Base-by-base conservation (phyloP, 441 rosid species). In the Theobroma grandiflorum region DNA sequence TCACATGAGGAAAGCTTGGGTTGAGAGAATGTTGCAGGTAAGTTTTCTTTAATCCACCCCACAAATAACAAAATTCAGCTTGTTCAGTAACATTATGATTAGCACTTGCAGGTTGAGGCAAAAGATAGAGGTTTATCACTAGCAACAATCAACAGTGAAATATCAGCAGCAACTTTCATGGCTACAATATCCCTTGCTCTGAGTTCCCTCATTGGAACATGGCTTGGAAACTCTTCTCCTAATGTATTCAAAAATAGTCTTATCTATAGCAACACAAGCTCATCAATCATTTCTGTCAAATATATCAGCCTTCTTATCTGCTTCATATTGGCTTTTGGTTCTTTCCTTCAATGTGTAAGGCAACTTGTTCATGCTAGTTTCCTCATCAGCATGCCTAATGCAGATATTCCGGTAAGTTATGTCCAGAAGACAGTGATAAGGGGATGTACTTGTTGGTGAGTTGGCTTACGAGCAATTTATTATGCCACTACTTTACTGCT, bases 401-500 rank as follows among this genome's bases (percentile, higher is more conserved):
- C 82, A 8, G 82, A 85, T 64, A 58, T 82, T 22, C 88, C 89
- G 15, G 66, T 77, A 45, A 75, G 65, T 68, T 62, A 70, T 4
- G 82, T 61, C 65, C 80, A 78, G 84, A 81, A 66, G 82, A 84
- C 84, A 5, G 66, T 88, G 6, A 84, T 62, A 40, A 69, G 82
- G 78, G 90, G 88, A 12, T 72, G 82, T 53, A 31, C 55, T 33
- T 86, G 78, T 53, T 88, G 87, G 87, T 55, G 58, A 0, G 74
- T 84, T 18, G 88, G 89, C 4, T 75, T 85, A 4, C 79, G 84
- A 50, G 85, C 90, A 31, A 80, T 91, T 66, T 85, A 88, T 81
- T 85, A 83, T 74, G 84, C 90, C 53, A 84, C 86, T 38, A 74
- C 37, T 59, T 61, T 86, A 75, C 68, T 91, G 22, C 69, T 91